Conservation (phyloP, 1,139 yeast species). For the Diutina rugosa region DNA sequence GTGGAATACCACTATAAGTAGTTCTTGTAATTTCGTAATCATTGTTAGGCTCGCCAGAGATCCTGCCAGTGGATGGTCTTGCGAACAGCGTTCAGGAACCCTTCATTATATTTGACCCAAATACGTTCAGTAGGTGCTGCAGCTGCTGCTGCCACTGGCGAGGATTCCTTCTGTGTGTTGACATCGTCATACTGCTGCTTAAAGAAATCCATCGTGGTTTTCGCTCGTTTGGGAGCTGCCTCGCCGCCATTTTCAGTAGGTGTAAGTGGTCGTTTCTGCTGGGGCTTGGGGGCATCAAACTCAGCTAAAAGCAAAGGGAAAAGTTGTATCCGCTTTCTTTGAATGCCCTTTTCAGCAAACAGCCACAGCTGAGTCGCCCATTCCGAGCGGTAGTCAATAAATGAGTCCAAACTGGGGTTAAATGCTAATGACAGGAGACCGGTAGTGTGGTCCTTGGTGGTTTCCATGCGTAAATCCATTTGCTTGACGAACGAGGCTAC, state of each 20-base stretch:
- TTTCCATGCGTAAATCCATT: slow-evolving; percentile 19
- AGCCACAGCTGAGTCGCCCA: slow-evolving; percentile 9
- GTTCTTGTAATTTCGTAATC: too few relatives aligned
- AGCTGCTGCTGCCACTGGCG: not conserved
- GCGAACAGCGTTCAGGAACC: slow-evolving; percentile 88
- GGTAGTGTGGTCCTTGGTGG: slow-evolving; percentile 21
- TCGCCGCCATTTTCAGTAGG: not conserved
- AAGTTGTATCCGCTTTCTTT: slow-evolving; percentile 18
- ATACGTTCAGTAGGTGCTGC: slow-evolving; percentile 23
- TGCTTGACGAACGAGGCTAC: slow-evolving; percentile 16
- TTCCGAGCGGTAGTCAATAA: slow-evolving; percentile 8
- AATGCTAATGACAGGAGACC: slow-evolving; percentile 17
- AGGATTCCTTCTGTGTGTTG: not conserved
- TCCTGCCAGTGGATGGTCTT: slow-evolving; percentile 75
- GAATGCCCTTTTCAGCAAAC: slow-evolving; percentile 12
- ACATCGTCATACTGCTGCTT: slow-evolving; percentile 23
- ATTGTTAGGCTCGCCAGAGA: slow-evolving; percentile 28
- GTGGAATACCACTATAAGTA: too few relatives aligned
- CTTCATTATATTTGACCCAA: slow-evolving; percentile 91
- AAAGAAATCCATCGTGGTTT: slow-evolving; percentile 24
- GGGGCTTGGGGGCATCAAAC: slow-evolving; percentile 9
- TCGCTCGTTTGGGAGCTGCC: slow-evolving; percentile 11
- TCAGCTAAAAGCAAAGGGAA: slow-evolving; percentile 31
- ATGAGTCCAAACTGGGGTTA: slow-evolving; percentile 24
- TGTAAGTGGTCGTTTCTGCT: slow-evolving; percentile 6